Base-by-base conservation (phyloP, 768 basidiomycete species). In the Trametes maxima region DNA sequence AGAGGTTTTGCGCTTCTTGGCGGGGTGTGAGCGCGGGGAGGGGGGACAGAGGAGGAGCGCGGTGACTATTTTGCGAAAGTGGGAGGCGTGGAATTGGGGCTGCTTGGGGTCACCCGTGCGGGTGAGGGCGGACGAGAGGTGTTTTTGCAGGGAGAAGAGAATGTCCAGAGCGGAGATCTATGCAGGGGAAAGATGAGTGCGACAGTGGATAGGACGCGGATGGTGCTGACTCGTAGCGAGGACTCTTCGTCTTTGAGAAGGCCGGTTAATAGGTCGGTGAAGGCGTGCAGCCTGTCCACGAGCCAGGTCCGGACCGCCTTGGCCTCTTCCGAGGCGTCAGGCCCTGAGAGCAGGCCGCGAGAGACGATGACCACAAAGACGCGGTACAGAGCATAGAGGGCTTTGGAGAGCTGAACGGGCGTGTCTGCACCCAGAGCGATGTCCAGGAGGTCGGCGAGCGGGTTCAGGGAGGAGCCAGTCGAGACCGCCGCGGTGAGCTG, bases 321-420 rank as follows among this genome's bases (percentile, higher is more conserved):
- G 42, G 83, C 81, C 16, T 81, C 82, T 25, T 85, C 86, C 36
- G 83, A 77, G 16, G 78, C 79, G n/a, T 57, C 56, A 4, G 57
- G 54, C 25, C 77, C 76, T 36, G 77, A 77, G 14, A 94, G 75
- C 63, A 86, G 84, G 2, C 86, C 83, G 33, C 79, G 79, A 3
- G 79, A 72, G 49, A 94, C 80, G 37, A 91, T 74, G 21, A 80
- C 66, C 10, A 90, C 83, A 70, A 93, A 94, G 13, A 88, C 79
- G 40, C 95, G 78, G 72, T 96, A 95, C 5, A 90, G 72, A 0
- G 93, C 88, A 74, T 94, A 96, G 17, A 94, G 81, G 1, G 84
- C 87, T 70, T 90, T 94, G 57, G 82, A 89, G 14, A 85, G 82
- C 28, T 83, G 79, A 64, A 80, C 80, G 0, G 90, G 76, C 42